A percentile compares a stretch with the other conserved stretches of the same genome.
Evolutionary conservation across 2,329 filamentous ascomycete genomes (phyloP).

Genomic region (Coleophoma cylindrospora): DNA sequence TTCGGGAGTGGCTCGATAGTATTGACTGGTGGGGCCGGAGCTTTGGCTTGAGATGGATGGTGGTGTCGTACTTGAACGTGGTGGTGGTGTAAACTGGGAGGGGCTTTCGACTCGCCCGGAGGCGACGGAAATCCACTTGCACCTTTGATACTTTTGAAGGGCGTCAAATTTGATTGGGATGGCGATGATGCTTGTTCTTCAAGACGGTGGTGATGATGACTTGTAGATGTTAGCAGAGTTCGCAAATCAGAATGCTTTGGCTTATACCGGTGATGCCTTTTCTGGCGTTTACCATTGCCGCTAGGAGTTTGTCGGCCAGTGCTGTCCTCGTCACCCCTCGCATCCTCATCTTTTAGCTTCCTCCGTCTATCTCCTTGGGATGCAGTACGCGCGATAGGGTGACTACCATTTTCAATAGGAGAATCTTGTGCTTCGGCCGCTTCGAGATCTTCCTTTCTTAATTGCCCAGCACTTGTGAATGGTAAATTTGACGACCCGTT

Average conservation of each 20-base stretch:
- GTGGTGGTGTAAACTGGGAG: constrained; percentile 21
- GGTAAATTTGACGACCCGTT: constrained; percentile 46
- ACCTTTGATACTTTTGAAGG: constrained; percentile 47
- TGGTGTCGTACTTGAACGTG: constrained; percentile 28
- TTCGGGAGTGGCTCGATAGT: constrained; percentile 55
- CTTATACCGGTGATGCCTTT: constrained; percentile 48
- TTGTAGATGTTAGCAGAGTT: constrained; percentile 17
- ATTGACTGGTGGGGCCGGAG: constrained; percentile 23
- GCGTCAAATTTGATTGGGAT: constrained; percentile 32
- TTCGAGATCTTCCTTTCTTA: constrained; percentile 46
- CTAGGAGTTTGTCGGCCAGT: constrained; percentile 58
- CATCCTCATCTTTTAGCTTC: constrained; percentile 74
- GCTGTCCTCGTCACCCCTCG: constrained; percentile 59
- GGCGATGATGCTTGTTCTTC: constrained; percentile 41
- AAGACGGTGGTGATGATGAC: constrained; percentile 51
- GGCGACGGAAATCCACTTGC: constrained; percentile 40
- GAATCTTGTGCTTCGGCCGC: constrained; percentile 40
- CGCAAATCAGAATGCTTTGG: background rate
- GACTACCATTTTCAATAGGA: constrained; percentile 25
- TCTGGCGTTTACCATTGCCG: constrained; percentile 57
- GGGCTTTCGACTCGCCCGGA: constrained; percentile 23
- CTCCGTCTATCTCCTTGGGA: constrained; percentile 51
- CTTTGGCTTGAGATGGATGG: constrained; percentile 32
- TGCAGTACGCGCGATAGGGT: constrained; percentile 33
- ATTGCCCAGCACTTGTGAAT: constrained; percentile 38